Percentiles rank a stretch among this genome's conserved stretches.
These are phyloP conservation scores for Pythium apleroticum DNA, from an alignment of 352 stramenopile genomes.

Conservation along the genomic window DNA sequence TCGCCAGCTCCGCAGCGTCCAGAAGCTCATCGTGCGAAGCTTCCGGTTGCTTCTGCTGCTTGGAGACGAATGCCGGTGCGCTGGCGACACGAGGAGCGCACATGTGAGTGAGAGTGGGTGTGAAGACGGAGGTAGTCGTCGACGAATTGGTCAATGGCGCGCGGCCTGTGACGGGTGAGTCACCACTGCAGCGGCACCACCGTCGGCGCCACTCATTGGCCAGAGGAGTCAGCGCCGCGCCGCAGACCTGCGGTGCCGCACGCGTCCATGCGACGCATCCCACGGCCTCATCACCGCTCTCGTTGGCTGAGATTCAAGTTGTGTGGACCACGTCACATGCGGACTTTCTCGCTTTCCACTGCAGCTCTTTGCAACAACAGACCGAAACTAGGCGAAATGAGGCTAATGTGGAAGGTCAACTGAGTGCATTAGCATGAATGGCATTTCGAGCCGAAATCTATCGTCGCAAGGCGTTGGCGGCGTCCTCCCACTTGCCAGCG, in stretches of 20 bases:
- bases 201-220: slow-evolving; percentile 4
- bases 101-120: background rate
- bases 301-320: background rate
- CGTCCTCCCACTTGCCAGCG: slow-evolving; percentile 41
- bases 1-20: background rate
- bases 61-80: background rate
- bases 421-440: background rate
- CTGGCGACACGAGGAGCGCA: background rate
- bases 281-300: slow-evolving; percentile 2
- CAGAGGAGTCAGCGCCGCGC: background rate
- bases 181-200: background rate
- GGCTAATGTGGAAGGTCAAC: background rate
- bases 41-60: background rate
- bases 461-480: slow-evolving; percentile 18
- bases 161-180: too few species aligned
- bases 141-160: background rate
- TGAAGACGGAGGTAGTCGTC: background rate
- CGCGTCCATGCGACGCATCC: slow-evolving; percentile 11
- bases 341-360: background rate
- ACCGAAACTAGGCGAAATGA: background rate
- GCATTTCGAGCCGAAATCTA: slow-evolving; percentile 14
- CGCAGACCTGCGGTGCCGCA: slow-evolving; percentile 6
- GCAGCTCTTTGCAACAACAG: background rate
- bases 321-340: slow-evolving; percentile 1
- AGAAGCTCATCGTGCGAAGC: background rate